Evolutionary conservation across 2,329 filamentous ascomycete genomes (phyloP).

Genomic region (Phoma sp.): DNA sequence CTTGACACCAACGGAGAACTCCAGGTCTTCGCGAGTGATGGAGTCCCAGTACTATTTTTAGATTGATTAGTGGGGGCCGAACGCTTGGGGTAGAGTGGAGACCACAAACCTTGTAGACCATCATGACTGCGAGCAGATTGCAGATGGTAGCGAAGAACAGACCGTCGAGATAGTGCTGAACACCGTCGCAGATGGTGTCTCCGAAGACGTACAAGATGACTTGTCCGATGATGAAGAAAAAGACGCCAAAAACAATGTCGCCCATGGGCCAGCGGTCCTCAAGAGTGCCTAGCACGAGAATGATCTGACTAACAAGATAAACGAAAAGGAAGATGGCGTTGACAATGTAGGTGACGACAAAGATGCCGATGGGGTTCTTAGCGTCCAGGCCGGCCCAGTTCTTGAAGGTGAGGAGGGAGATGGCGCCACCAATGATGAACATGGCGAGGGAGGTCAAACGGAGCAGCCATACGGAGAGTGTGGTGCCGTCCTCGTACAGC

Average conservation of each 20-base stretch:
- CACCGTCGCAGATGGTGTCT: constrained; percentile 78
- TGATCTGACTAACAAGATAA: constrained; percentile 84
- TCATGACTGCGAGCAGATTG: constrained; percentile 96
- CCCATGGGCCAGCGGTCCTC: constrained; percentile 95
- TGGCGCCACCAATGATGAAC: constrained; percentile 84
- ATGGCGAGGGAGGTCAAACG: constrained; percentile 78
- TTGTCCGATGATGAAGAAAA: constrained; percentile 92
- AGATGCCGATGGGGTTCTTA: constrained; percentile 84
- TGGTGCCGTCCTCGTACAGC: constrained; percentile 95
- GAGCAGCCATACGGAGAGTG: constrained; percentile 90
- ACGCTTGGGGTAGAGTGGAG: background rate
- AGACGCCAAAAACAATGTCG: constrained; percentile 86
- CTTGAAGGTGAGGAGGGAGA: constrained; percentile 92
- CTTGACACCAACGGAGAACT: constrained; percentile 94
- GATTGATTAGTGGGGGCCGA: constrained; percentile 22
- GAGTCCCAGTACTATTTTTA: constrained; percentile 89
- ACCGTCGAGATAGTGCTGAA: constrained; percentile 92
- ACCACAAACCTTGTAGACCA: constrained; percentile 91
- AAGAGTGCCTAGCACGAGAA: constrained; percentile 87
- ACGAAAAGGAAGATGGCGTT: constrained; percentile 86
- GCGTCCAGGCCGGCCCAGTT: constrained; percentile 85
- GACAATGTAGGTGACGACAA: constrained; percentile 89
- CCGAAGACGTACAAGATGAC: constrained; percentile 92
- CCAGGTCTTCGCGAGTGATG: constrained; percentile 96
- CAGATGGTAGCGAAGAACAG: constrained; percentile 93